Percentiles rank a stretch among this genome's conserved stretches.
These are phyloP conservation scores for Neospermospora avenae DNA, from an alignment of 2,329 filamentous ascomycete species.

Conservation along the genomic window DNA sequence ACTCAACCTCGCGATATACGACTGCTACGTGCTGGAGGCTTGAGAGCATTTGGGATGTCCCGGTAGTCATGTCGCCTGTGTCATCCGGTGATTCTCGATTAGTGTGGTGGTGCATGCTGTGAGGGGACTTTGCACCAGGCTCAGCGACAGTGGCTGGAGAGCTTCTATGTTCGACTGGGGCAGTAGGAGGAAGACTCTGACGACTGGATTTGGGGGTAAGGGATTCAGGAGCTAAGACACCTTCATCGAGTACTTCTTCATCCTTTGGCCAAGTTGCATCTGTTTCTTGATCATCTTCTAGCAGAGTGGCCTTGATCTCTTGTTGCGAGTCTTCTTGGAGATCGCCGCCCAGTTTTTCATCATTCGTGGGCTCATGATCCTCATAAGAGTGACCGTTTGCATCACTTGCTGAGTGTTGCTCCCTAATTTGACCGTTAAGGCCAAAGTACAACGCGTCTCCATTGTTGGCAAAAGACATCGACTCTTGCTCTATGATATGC, in stretches of 20 bases:
- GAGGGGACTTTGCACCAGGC: not conserved
- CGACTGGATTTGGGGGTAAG: slow-evolving; percentile 1
- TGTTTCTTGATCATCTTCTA: not conserved
- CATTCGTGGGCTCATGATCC: not conserved
- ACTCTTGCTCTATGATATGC: slow-evolving; percentile 26
- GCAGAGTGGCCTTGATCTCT: not conserved
- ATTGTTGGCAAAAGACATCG: slow-evolving; percentile 18
- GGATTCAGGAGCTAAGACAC: slow-evolving; percentile 1
- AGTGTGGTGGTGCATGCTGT: not conserved
- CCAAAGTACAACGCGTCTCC: not conserved
- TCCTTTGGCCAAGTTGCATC: not conserved
- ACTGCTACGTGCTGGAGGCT: slow-evolving; percentile 45
- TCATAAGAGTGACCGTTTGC: not conserved
- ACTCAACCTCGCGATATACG: slow-evolving; percentile 52
- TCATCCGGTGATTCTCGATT: not conserved
- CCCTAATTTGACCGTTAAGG: not conserved
- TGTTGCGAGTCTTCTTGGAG: not conserved
- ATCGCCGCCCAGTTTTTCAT: not conserved
- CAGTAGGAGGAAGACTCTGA: not conserved
- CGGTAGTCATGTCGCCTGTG: not conserved
- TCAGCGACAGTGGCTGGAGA: slow-evolving; percentile 11
- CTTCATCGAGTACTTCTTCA: not conserved
- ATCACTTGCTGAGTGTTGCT: not conserved
- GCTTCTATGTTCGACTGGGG: slow-evolving; percentile 12
- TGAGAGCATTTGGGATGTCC: not conserved